Base-by-base conservation (phyloP, 1,139 yeast species). In the Pichia sp. region DNA sequence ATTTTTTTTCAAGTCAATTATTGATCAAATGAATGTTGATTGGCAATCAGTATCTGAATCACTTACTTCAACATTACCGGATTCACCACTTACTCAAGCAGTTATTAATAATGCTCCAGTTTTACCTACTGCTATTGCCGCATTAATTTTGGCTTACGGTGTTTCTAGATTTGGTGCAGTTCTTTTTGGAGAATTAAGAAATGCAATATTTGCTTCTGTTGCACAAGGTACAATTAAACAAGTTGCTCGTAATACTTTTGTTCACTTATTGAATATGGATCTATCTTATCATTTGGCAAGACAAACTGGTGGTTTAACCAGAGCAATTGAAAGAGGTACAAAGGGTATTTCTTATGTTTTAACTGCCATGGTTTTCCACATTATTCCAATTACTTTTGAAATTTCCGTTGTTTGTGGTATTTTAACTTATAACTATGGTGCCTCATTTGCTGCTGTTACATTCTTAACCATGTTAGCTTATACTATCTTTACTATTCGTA, bases 261-360 rank as follows among this genome's bases (percentile, higher is more conserved):
- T 74, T 47, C 98, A 91, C 68, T 73, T 93, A 53, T 75, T 93
- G 66, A 83, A 82, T 60, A 76, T 93, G 70, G 99, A 93, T 69
- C 73, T 91, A 49, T 88, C 90, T 22, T 93, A 93, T 77, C 99
- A 93, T 68, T 71, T 93, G 49, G 78, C 95, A 10, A 76, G 91
- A 61, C 98, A 95, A 67, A 95, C 99, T 0, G 99, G 99, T 60
- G 98, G 96, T 0, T 71, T 93, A 46, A 93, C 97, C 0, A 75
- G 99, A 56, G 98, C 99, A 1, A 93, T 93, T 62, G 99, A 93
- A 65, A 76, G 99, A 61, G 99, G 99, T 67, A 93, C 98, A 1
- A 93, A 93, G 62, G 99, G 99, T 70, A 93, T 93, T 50, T 85
- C 96, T 28, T 91, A 87, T 63, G 97, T 93, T 7, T 73, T 93